Conservation (phyloP, 2,329 filamentous ascomycete species). For the Xylariaceae sp. region DNA sequence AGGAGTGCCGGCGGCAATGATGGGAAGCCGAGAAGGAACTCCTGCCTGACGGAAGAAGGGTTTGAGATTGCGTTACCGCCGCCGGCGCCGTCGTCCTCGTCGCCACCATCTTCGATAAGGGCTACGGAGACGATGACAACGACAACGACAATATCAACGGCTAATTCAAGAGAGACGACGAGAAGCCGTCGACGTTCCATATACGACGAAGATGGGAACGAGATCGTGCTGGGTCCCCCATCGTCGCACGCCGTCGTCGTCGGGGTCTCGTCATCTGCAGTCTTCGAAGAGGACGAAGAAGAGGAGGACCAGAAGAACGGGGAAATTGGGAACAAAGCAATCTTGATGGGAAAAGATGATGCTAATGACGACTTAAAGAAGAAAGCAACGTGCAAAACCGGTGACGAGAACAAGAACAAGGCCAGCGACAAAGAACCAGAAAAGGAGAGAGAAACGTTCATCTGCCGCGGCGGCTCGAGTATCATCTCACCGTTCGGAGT, state of each 20-base stretch:
- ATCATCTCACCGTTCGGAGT: conserved; percentile 76
- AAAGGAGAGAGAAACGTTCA: conserved; percentile 33
- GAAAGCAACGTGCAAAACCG: conserved; percentile 5
- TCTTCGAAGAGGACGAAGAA: conserved; percentile 20
- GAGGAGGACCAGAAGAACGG: conserved; percentile 2
- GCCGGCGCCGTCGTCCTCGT: conserved; percentile 9
- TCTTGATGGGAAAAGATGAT: background rate
- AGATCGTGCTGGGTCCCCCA: conserved; percentile 41
- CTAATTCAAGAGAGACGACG: background rate
- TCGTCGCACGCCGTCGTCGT: conserved; percentile 8
- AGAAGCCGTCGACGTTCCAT: conserved; percentile 29
- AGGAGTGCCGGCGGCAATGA: background rate
- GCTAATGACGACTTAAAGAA: too few relatives aligned
- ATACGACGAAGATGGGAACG: conserved; percentile 49
- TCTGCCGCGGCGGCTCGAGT: conserved; percentile 72
- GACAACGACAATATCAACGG: too few relatives aligned
- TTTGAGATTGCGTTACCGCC: conserved; percentile 41
- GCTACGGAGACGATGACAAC: too few relatives aligned
- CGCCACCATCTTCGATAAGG: too few relatives aligned
- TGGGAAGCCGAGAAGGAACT: conserved; percentile 31
- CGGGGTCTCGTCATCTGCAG: too few relatives aligned
- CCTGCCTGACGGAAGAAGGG: conserved; percentile 41
- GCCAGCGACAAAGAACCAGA: background rate
- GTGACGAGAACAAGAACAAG: conserved; percentile 1
- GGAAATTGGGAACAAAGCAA: conserved; percentile 14